Percentiles rank a stretch among this genome's conserved stretches.
phyloP scores from a whole-genome alignment of 2,329 filamentous ascomycete species.

The Microcyclospora tardicrescens region DNA sequence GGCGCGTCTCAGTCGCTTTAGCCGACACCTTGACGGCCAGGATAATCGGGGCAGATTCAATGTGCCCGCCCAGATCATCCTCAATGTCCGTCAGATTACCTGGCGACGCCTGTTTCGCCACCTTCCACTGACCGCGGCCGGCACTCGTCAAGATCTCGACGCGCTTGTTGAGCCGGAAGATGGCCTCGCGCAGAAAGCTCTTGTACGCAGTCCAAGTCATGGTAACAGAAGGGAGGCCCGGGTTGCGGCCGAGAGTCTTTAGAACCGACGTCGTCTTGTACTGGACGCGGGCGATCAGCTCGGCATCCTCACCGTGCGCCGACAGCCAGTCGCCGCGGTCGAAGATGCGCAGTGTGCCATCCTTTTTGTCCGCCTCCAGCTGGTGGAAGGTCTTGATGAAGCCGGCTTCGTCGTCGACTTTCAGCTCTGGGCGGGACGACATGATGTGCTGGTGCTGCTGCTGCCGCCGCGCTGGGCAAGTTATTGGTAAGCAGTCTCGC shows the following conservation, averaged over 20 bases:
- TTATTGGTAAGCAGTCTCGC: no score
- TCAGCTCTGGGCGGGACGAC: slow-evolving; percentile 45
- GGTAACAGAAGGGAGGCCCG: slow-evolving; percentile 83
- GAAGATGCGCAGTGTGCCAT: slow-evolving; percentile 79
- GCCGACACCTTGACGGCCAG: slow-evolving; percentile 84
- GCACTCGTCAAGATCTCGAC: slow-evolving; percentile 78
- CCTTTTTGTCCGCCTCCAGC: slow-evolving; percentile 56
- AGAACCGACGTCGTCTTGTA: slow-evolving; percentile 98
- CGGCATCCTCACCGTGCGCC: slow-evolving; percentile 75
- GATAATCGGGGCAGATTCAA: slow-evolving; percentile 87
- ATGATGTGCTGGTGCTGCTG: slow-evolving; percentile 22
- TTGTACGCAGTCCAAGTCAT: slow-evolving; percentile 92
- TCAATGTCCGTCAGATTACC: slow-evolving; percentile 96
- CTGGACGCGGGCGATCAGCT: slow-evolving; percentile 68
- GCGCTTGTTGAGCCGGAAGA: slow-evolving; percentile 81
- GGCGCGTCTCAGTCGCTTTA: slow-evolving; percentile 73
- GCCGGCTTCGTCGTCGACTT: slow-evolving; percentile 86
- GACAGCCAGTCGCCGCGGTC: slow-evolving; percentile 94
- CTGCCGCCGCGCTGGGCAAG: no score
- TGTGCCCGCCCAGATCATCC: slow-evolving; percentile 76
- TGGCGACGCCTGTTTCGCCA: slow-evolving; percentile 71
- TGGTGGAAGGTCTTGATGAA: slow-evolving; percentile 95
- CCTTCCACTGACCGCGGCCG: slow-evolving; percentile 80
- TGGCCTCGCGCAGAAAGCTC: slow-evolving; percentile 85
- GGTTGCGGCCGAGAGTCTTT: slow-evolving; percentile 72